Base-by-base conservation (phyloP, 73 alveolate genomes). In the Symbiodinium pilosum region DNA sequence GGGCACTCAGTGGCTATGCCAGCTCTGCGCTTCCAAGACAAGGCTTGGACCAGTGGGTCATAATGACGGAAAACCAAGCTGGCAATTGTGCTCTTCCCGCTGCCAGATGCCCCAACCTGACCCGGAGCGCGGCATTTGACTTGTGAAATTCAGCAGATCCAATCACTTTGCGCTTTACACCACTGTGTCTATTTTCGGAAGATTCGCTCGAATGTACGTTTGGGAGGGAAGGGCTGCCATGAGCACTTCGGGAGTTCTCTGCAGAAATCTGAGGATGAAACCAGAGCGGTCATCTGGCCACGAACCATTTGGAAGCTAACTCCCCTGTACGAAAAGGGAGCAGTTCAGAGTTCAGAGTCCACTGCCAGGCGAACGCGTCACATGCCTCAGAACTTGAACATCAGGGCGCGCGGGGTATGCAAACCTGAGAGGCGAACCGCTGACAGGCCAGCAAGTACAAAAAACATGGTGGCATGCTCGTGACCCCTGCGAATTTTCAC, bases 71-170 rank as follows among this genome's bases (percentile, higher is more conserved):
- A 91, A 38, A 91, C 88, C 87, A 91, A 39, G 20, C 88, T 85
- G 16, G 96, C 96, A 12, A 91, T 91, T 59, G 96, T 91, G 77
- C 88, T 64, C 51, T 91, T 91, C 88, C 96, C 96, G 64, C 96
- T 91, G 73, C 96, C 96, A 20, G 88, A 68, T 24, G 96, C 96
- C 16, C 96, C 96, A n/a, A 91, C 96, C 96, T 91, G 20, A 43
- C 43, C 34, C 26, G 34, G 30, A 16, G 26, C n/a, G n/a, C n/a
- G n/a, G n/a, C n/a, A n/a, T n/a, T n/a, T n/a, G n/a, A 54, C 73
- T 24, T 54, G 32, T 54, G 73, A n/a, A 26, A 16, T 16, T 26
- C 73, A 54, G 73, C 73, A n/a, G 8, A 24, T 54, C 8, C 73
- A 54, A 5, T 5, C 26, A 54, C 14, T 6, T 54, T 30, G 20